Percentiles rank a stretch among this genome's conserved stretches.
Conservation (phyloP, 164 flowering plant species). For the Paratinospora sagittata region DNA sequence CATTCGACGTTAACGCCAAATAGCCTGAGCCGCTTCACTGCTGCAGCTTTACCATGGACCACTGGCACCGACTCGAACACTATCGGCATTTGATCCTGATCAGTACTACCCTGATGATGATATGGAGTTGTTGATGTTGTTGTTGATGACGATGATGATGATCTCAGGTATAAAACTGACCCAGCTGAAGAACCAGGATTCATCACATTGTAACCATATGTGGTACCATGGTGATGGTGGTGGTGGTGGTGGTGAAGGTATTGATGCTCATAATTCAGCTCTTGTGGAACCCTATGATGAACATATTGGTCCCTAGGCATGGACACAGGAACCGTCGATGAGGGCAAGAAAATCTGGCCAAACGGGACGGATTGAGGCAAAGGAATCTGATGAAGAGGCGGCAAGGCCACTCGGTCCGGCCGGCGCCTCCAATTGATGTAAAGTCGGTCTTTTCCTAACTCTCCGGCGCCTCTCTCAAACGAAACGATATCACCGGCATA, state of each 20-base stretch:
- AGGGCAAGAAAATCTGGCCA: conserved; percentile 27
- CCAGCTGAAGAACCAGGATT: conserved; percentile 7
- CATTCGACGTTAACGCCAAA: conserved; percentile 93
- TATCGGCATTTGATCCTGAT: conserved; percentile 20
- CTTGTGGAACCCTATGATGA: conserved; percentile 4
- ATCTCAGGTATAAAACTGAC: conserved; percentile 26
- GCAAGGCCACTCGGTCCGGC: conserved; percentile 27
- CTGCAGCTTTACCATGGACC: conserved; percentile 60
- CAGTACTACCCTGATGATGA: conserved; percentile 19
- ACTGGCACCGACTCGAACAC: conserved; percentile 75
- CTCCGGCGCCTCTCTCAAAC: conserved; percentile 66
- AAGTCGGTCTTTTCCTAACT: conserved; percentile 39
- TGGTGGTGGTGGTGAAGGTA: conserved; percentile 1
- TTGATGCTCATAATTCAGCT: conserved; percentile 19
- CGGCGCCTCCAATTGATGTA: conserved; percentile 85
- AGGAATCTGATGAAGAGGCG: conserved; percentile 15
- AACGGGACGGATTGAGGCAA: conserved; percentile 29
- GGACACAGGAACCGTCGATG: too few species aligned
- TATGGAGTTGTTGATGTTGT: too few species aligned
- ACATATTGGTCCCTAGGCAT: too few species aligned
- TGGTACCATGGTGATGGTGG: conserved; percentile 7
- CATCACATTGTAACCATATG: conserved; percentile 22
- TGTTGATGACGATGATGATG: too few species aligned
- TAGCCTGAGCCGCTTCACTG: conserved; percentile 60
- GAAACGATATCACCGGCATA: conserved; percentile 92